Evolutionary conservation across 2,329 filamentous ascomycete genomes (phyloP).

Genomic region (Dothidotthia symphoricarpi): DNA sequence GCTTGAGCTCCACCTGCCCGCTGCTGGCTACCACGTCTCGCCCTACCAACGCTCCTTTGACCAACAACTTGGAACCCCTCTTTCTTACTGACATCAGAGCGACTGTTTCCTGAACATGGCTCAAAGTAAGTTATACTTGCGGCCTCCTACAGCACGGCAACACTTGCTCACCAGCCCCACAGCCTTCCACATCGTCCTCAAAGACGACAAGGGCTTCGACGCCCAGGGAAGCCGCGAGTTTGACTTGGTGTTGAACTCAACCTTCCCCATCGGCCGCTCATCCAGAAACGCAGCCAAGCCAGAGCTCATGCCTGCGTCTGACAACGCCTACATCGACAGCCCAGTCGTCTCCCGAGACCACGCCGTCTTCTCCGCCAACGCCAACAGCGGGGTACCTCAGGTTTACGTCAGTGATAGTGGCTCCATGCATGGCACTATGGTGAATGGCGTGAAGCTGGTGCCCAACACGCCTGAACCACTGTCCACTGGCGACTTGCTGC

Average conservation of each 20-base stretch:
- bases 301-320: slow-evolving; percentile 42
- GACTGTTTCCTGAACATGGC: background rate
- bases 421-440: slow-evolving; percentile 62
- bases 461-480: slow-evolving; percentile 24
- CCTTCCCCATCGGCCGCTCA: slow-evolving; percentile 44
- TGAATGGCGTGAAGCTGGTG: slow-evolving; percentile 47
- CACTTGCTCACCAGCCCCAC: slow-evolving; percentile 9
- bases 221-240: slow-evolving; percentile 32
- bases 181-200: slow-evolving; percentile 35
- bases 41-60: background rate
- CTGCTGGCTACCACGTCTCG: background rate
- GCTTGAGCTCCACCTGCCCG: too few species aligned
- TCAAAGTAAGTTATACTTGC: background rate
- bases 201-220: slow-evolving; percentile 44
- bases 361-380: slow-evolving; percentile 48
- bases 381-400: slow-evolving; percentile 13
- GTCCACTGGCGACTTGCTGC: slow-evolving; percentile 34
- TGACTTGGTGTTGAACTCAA: slow-evolving; percentile 22
- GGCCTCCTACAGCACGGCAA: background rate
- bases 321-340: slow-evolving; percentile 68
- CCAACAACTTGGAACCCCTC: background rate
- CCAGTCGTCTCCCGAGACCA: slow-evolving; percentile 71
- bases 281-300: slow-evolving; percentile 43
- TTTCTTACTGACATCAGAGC: background rate
- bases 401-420: slow-evolving; percentile 55